phyloP scores from a whole-genome alignment of 2,329 filamentous ascomycete species.

The Neonectria neomacrospora region DNA sequence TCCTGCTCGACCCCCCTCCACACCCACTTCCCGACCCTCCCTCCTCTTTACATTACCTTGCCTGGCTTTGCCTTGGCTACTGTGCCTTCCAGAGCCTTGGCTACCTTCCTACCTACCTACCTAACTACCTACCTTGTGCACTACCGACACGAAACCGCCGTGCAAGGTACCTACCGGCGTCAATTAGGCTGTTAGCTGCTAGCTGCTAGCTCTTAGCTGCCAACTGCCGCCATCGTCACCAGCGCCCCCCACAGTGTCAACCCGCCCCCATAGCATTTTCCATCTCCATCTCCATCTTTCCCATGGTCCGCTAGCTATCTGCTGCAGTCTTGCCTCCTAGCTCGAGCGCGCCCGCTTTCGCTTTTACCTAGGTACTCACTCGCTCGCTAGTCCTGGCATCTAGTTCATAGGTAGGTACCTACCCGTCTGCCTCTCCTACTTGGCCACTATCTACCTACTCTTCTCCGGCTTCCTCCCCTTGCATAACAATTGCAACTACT shows the following conservation, averaged over 20 bases:
- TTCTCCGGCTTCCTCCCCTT: not conserved
- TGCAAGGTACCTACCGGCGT: conserved; percentile 15
- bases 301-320: conserved; percentile 14
- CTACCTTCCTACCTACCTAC: too few species aligned
- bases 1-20: not conserved
- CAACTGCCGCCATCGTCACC: conserved; percentile 18
- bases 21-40: conserved; percentile 20
- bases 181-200: not conserved
- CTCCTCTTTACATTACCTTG: conserved; percentile 7
- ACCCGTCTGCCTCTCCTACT: not conserved
- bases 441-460: not conserved
- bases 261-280: not conserved
- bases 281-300: conserved; percentile 2
- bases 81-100: conserved; percentile 3
- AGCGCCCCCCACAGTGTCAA: conserved; percentile 23
- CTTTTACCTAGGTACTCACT: conserved; percentile 1
- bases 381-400: not conserved
- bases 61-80: conserved; percentile 6
- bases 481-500: conserved; percentile 17
- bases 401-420: not conserved
- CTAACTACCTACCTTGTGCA: conserved; percentile 8
- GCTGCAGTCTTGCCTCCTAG: conserved; percentile 12
- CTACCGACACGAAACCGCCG: not conserved
- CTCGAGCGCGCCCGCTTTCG: conserved; percentile 12
- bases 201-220: conserved; percentile 5